A percentile compares a stretch with the other conserved stretches of the same genome.
phyloP scores from a whole-genome alignment of 169 alveolate genomes.

The Plasmodium vinckei region DNA sequence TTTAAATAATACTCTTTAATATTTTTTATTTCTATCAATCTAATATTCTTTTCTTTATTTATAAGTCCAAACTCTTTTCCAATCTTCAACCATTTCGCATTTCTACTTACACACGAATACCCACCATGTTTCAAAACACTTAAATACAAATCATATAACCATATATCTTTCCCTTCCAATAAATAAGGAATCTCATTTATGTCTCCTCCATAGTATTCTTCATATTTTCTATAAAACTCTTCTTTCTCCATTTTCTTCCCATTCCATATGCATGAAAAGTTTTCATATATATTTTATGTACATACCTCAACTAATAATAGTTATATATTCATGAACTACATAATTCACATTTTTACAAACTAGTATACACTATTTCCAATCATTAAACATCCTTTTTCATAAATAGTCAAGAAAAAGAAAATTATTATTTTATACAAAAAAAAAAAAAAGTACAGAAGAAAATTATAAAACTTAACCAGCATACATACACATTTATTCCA shows the following conservation, averaged over 20 bases:
- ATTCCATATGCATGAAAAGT: background rate
- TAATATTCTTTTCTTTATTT: constrained; percentile 68
- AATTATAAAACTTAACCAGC: too few relatives aligned
- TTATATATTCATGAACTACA: too few relatives aligned
- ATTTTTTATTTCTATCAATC: constrained; percentile 27
- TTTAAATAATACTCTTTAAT: constrained; percentile 71
- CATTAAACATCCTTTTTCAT: too few relatives aligned
- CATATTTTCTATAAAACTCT: constrained; percentile 51
- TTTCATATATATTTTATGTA: background rate
- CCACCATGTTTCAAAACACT: constrained; percentile 75
- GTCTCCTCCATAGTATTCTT: constrained; percentile 54
- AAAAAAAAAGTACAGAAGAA: too few relatives aligned
- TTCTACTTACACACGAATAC: constrained; percentile 69
- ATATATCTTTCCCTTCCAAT: constrained; percentile 21
- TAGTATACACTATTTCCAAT: too few relatives aligned
- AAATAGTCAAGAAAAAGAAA: too few relatives aligned
- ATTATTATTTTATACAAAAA: too few relatives aligned
- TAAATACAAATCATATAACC: constrained; percentile 51
- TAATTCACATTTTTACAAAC: too few relatives aligned
- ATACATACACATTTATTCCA: too few relatives aligned
- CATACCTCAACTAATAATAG: background rate
- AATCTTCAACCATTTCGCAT: constrained; percentile 72
- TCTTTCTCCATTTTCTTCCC: constrained; percentile 32
- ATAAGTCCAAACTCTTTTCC: constrained; percentile 67
- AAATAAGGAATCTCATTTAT: constrained; percentile 26